Base-by-base conservation (phyloP, 371 early-diverging fungal genomes). In the Lichtheimia ramosa region DNA sequence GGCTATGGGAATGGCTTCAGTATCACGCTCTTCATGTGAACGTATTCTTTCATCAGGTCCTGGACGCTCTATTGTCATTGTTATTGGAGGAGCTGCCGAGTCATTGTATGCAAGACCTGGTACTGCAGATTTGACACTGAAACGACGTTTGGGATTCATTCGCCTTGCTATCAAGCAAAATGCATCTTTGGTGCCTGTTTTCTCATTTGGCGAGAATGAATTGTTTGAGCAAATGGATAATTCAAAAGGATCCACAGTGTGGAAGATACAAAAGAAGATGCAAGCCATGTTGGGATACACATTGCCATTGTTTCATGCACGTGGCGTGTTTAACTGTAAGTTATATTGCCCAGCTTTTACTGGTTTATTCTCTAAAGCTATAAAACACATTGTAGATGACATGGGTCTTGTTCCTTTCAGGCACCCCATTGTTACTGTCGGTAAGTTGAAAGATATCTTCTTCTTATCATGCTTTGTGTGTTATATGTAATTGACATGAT, bases 181-280 rank as follows among this genome's bases (percentile, higher is more conserved):
- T 1, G 88, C 89, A 10, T 75, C 79, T 14, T 61, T 93, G 40
- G 89, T 91, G 1, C 94, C 94, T 4, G 78, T 86, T 0, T 84
- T 89, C 59, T 80, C 84, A 0, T 92, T 94, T 81, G 94, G 94
- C 27, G 94, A 94, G 66, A 93, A 92, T 68, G 90, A 92, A 23
- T 62, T 92, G 15, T 92, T 84, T 62, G 81, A 83, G 46, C 86
- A 89, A 41, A 66, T 87, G 39, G 77, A 78, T 55, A 84, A 83
- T 46, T 49, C 64, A 51, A 46, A 70, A n/a, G 82, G 77, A 15
- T 82, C 87, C n/a, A 63, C 65, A 43, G 51, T 88, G 5, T 81
- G 78, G 25, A 51, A 68, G n/a, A 21, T 84, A 24, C 91, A 91
- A 57, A 77, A 81, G 28, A 69, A 76, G 61, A 59, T 89, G 62